Conservation (phyloP, 2,329 filamentous ascomycete species). For the Trichoderma aggressivum region DNA sequence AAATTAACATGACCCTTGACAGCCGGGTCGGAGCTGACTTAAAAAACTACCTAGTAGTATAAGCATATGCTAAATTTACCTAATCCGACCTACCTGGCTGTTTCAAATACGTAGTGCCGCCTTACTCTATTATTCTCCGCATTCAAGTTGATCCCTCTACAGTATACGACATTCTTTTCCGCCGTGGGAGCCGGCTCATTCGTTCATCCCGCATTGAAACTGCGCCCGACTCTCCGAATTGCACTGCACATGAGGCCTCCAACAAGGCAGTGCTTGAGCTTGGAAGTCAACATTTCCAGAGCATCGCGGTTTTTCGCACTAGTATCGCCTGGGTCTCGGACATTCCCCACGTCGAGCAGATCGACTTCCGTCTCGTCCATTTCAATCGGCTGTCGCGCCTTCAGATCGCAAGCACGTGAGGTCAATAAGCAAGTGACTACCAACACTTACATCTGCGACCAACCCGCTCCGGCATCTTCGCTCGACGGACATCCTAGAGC, state of each 20-base stretch:
- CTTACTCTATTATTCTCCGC: background rate
- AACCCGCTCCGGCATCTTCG: background rate
- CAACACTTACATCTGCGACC: background rate
- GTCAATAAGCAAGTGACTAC: background rate
- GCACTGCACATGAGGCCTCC: constrained; percentile 17
- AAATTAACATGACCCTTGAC: background rate
- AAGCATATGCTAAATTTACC: background rate
- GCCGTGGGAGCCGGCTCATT: background rate
- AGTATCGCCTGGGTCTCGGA: background rate
- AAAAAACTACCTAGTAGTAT: background rate
- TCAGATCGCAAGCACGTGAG: constrained; percentile 2
- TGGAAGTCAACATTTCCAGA: background rate
- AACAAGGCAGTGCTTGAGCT: background rate
- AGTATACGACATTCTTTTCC: background rate
- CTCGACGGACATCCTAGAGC: background rate
- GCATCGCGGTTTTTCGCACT: background rate
- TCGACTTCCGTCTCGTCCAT: background rate
- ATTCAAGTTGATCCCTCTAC: background rate
- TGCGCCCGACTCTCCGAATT: background rate
- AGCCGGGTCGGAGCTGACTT: background rate
- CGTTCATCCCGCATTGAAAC: background rate
- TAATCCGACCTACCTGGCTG: background rate
- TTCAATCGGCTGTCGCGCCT: background rate
- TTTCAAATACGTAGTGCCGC: background rate
- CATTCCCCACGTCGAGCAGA: background rate